These are phyloP conservation scores for Tylopilus felleus DNA, from an alignment of 768 basidiomycete species.

Conservation along the genomic window DNA sequence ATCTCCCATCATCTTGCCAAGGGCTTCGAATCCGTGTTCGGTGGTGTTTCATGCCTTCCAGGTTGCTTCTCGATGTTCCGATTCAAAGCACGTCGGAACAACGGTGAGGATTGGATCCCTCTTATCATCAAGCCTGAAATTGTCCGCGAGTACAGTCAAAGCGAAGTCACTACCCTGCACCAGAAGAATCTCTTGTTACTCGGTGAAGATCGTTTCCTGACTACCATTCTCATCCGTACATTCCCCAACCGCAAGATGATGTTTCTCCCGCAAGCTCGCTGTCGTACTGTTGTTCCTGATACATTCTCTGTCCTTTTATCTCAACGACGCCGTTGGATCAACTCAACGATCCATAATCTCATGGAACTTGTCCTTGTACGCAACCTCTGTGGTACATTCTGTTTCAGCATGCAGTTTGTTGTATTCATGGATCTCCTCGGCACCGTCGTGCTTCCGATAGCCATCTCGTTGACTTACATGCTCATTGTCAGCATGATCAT, in stretches of 20 bases:
- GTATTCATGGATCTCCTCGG: slow-evolving; percentile 96
- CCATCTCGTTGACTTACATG: slow-evolving; percentile 86
- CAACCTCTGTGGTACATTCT: slow-evolving; percentile 97
- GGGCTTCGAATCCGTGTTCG: slow-evolving; percentile 98
- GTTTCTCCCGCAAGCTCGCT: slow-evolving; percentile 95
- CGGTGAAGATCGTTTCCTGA: slow-evolving; percentile 98
- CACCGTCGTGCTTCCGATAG: slow-evolving; percentile 90
- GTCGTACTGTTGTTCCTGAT: slow-evolving; percentile 94
- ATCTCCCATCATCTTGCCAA: slow-evolving; percentile 98
- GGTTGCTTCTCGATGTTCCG: slow-evolving; percentile 99
- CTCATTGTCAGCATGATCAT: slow-evolving; percentile 81
- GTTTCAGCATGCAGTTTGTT: slow-evolving; percentile 99
- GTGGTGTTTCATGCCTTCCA: slow-evolving; percentile 97
- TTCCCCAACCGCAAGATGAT: slow-evolving; percentile 99
- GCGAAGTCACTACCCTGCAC: slow-evolving; percentile 89
- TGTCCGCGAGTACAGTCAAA: slow-evolving; percentile 94
- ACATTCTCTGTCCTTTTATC: slow-evolving; percentile 91
- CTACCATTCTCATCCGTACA: slow-evolving; percentile 91
- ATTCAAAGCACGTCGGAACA: slow-evolving; percentile 84
- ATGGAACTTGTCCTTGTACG: slow-evolving; percentile 98
- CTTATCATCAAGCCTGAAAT: slow-evolving; percentile 97
- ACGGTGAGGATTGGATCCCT: slow-evolving; percentile 96
- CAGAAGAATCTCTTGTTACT: slow-evolving; percentile 96
- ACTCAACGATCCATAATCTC: slow-evolving; percentile 98
- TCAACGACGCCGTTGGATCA: slow-evolving; percentile 98